These are phyloP conservation scores for Citrus reticulata DNA, from an alignment of 345 rosid genomes.

Conservation along the genomic window DNA sequence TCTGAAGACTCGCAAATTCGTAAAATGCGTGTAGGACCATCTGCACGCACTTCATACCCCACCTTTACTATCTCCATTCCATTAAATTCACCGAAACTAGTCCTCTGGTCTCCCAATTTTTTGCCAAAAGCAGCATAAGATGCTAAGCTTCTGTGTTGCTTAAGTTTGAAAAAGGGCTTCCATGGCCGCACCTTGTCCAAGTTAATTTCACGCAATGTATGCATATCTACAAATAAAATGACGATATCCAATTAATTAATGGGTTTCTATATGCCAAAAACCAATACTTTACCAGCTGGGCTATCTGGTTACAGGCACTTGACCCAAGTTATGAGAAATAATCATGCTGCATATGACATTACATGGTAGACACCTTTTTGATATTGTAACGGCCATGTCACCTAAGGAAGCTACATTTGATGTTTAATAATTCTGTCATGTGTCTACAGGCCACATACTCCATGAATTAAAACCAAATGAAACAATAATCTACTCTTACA, in stretches of 20 bases:
- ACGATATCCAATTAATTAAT: constrained; percentile 11
- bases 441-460: background rate
- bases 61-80: constrained; percentile 49
- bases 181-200: constrained; percentile 92
- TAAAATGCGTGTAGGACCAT: constrained; percentile 80
- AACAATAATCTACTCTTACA: background rate
- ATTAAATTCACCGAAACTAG: constrained; percentile 30
- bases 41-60: constrained; percentile 93
- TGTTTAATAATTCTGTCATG: background rate
- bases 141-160: constrained; percentile 47
- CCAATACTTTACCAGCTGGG: background rate
- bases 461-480: constrained; percentile 1
- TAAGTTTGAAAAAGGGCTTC: constrained; percentile 72
- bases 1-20: constrained; percentile 67
- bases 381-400: background rate
- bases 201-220: constrained; percentile 70
- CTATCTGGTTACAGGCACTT: background rate
- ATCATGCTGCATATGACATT: background rate
- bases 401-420: background rate
- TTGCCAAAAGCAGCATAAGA: constrained; percentile 46
- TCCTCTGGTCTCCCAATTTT: constrained; percentile 38
- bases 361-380: background rate
- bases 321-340: background rate
- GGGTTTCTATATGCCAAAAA: background rate
- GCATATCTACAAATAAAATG: constrained; percentile 47